phyloP scores from a whole-genome alignment of 2,329 filamentous ascomycete genomes.

The Colletotrichum euphorbiae region DNA sequence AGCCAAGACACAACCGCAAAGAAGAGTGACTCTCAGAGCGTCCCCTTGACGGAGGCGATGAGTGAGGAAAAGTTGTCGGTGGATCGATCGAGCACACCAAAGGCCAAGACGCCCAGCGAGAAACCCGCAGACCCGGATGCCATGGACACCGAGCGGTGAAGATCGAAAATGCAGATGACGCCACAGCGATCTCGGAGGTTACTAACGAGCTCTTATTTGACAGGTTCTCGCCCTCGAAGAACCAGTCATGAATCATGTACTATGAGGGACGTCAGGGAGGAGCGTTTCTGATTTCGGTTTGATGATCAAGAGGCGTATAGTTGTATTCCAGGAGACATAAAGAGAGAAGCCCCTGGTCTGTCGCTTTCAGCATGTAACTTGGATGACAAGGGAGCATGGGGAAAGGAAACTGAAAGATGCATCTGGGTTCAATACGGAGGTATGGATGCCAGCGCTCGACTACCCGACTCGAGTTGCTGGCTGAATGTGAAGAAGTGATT shows the following conservation, averaged over 20 bases:
- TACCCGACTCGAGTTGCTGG: conserved; percentile 15
- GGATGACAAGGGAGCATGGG: conserved; percentile 31
- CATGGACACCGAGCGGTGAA: conserved; percentile 46
- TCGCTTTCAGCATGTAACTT: conserved; percentile 40
- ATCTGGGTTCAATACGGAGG: conserved; percentile 15
- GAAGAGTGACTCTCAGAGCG: conserved; percentile 52
- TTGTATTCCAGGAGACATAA: conserved; percentile 39
- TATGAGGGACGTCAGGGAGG: conserved; percentile 38
- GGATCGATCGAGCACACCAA: conserved; percentile 42
- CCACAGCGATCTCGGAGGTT: neutral
- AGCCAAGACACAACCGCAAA: conserved; percentile 59
- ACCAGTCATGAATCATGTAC: conserved; percentile 38
- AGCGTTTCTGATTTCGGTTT: conserved; percentile 38
- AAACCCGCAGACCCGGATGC: conserved; percentile 41
- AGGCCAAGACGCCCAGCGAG: conserved; percentile 42
- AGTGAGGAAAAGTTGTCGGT: conserved; percentile 50
- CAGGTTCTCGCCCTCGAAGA: conserved; percentile 3
- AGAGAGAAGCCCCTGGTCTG: conserved; percentile 39
- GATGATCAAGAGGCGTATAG: conserved; percentile 39
- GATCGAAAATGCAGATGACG: neutral
- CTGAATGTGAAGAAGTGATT: conserved; percentile 14
- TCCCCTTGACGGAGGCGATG: conserved; percentile 53
- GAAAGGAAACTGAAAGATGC: conserved; percentile 10
- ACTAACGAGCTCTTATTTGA: neutral
- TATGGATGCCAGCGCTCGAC: conserved; percentile 1